Evolutionary conservation across 352 stramenopile species (phyloP).

Genomic region (Globisporangium polare): DNA sequence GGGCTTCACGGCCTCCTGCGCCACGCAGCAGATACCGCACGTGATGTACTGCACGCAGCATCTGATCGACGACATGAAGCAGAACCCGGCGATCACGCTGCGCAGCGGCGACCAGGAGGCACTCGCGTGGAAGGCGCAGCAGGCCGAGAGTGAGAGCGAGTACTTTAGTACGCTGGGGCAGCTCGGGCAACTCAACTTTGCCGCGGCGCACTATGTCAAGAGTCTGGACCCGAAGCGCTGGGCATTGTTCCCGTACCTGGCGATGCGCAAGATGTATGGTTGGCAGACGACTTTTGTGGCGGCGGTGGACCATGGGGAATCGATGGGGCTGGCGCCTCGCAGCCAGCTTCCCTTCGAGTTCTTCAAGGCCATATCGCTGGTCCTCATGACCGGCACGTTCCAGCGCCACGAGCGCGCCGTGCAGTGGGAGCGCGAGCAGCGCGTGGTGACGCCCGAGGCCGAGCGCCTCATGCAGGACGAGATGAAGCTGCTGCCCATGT

Average conservation of each 20-base stretch:
- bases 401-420: constrained; percentile 33
- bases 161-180: constrained; percentile 25
- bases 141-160: constrained; percentile 36
- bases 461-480: constrained; percentile 48
- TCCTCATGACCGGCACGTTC: constrained; percentile 30
- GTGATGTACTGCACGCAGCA: constrained; percentile 35
- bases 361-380: constrained; percentile 32
- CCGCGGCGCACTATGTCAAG: constrained; percentile 33
- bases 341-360: constrained; percentile 35
- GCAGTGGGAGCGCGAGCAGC: constrained; percentile 37
- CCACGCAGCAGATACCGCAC: constrained; percentile 23
- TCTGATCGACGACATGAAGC: constrained; percentile 30
- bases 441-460: constrained; percentile 35
- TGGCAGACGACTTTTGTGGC: constrained; percentile 41
- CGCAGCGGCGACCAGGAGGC: constrained; percentile 21
- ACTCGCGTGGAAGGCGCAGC: constrained; percentile 35
- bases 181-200: constrained; percentile 28
- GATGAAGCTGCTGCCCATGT: constrained; percentile 27
- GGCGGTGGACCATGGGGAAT: constrained; percentile 21
- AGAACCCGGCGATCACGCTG: constrained; percentile 16
- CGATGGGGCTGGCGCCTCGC: constrained; percentile 13
- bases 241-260: constrained; percentile 44
- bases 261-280: constrained; percentile 38
- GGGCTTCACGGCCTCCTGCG: constrained; percentile 19
- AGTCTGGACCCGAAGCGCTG: constrained; percentile 30